Evolutionary conservation across 2,329 filamentous ascomycete species (phyloP).

Genomic region (Fusarium lyarnte): DNA sequence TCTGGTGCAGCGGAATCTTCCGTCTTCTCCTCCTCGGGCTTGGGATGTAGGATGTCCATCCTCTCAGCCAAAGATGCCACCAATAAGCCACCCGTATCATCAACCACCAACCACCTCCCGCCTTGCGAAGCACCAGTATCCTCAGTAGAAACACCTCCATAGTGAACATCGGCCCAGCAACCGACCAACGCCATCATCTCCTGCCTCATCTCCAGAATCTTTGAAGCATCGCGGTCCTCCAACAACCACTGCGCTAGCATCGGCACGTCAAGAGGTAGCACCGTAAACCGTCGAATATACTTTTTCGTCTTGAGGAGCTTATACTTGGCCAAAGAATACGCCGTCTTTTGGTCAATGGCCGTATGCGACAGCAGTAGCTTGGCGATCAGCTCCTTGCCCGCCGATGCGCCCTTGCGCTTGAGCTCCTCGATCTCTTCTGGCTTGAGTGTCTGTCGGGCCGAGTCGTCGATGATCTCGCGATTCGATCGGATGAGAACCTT

Average conservation of each 20-base stretch:
- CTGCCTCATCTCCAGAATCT: slow-evolving; percentile 86
- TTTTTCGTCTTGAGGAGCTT: slow-evolving; percentile 94
- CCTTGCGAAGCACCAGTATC: slow-evolving; percentile 44
- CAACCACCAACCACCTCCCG: slow-evolving; percentile 80
- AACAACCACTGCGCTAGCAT: slow-evolving; percentile 80
- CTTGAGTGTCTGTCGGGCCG: slow-evolving; percentile 78
- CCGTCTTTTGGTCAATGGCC: slow-evolving; percentile 91
- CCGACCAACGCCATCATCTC: slow-evolving; percentile 84
- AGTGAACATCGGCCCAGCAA: slow-evolving; percentile 92
- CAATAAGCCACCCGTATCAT: slow-evolving; percentile 86
- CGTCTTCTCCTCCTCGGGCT: slow-evolving; percentile 41
- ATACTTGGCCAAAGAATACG: slow-evolving; percentile 94
- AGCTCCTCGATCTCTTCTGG: slow-evolving; percentile 80
- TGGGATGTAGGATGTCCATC: slow-evolving; percentile 79
- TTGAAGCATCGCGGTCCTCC: slow-evolving; percentile 79
- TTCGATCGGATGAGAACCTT: slow-evolving; percentile 64
- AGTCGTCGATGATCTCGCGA: slow-evolving; percentile 68
- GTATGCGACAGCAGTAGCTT: slow-evolving; percentile 91
- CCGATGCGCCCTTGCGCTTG: slow-evolving; percentile 76
- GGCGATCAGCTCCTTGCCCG: slow-evolving; percentile 90
- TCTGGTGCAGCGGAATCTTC: slow-evolving; percentile 4
- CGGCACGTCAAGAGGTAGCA: slow-evolving; percentile 83
- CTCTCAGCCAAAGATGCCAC: slow-evolving; percentile 87
- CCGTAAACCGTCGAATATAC: slow-evolving; percentile 87
- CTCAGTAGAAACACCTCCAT: slow-evolving; percentile 49